Base-by-base conservation (phyloP, 306 rosid genomes). In the Malus sieversii region DNA sequence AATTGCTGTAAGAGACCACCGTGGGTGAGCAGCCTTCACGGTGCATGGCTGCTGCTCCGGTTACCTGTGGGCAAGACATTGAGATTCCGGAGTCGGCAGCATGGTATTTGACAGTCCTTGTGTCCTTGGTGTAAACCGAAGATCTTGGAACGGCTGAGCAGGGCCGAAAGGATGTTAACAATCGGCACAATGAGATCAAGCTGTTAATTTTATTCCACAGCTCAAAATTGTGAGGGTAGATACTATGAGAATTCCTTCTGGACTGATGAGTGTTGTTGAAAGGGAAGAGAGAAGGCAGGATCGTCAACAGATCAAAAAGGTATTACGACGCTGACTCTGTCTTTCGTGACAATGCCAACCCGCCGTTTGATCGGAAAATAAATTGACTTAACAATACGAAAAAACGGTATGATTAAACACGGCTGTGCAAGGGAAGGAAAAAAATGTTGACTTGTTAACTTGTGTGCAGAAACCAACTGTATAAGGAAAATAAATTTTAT, bases 1-100 rank as follows among this genome's bases (percentile, higher is more conserved):
- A n/a, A 87, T 82, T 8, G 86, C 85, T 4, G 80, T 77, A 12
- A 85, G 80, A 68, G 86, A 80, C 88, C 85, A 82, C 1, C 1
- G 52, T 13, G 84, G 89, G 44, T 78, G 78, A 45, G 62, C 38
- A 48, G 84, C 74, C 79, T 83, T 81, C 32, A 78, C 87, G n/a
- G 68, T 48, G 20, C 55, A 48, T 66, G 48, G 81, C 74, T 22
- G 87, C 82, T 6, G 57, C 84, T 40, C 72, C 77, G 16, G 78
- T 78, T 18, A 71, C 80, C 23, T 78, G 84, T 29, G 87, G 82
- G 33, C 80, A 78, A 42, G 81, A 73, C 75, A 60, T 68, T 59
- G 85, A 75, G 45, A 81, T 78, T 72, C 75, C 82, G 2, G 83
- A 84, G 35, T 42, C 45, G 8, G 66, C 23, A 12, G 66, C 23